phyloP scores from a whole-genome alignment of 805 yeast species.

The Kregervanrija fluxuum region DNA sequence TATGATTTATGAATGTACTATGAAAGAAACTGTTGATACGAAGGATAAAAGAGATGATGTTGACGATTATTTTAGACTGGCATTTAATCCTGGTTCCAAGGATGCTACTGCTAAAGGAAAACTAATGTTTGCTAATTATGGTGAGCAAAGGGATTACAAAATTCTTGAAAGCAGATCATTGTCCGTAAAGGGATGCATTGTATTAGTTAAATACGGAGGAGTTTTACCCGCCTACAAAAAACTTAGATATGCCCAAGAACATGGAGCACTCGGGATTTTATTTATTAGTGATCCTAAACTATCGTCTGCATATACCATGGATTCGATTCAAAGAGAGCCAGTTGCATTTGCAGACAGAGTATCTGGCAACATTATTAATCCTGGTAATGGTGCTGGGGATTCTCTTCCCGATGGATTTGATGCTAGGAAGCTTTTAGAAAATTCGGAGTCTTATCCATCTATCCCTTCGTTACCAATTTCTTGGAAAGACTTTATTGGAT shows the following conservation, averaged over 20 bases:
- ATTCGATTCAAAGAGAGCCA: constrained; percentile 45
- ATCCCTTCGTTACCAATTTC: constrained; percentile 77
- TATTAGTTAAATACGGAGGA: constrained; percentile 56
- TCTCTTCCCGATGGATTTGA: constrained; percentile 30
- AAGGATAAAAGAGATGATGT: constrained; percentile 2
- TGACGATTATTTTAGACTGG: constrained; percentile 22
- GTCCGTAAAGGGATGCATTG: constrained; percentile 40
- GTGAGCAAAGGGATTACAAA: constrained; percentile 48
- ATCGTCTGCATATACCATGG: constrained; percentile 28
- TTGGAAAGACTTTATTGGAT: constrained; percentile 53
- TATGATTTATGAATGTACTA: constrained; percentile 14
- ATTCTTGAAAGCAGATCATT: constrained; percentile 31
- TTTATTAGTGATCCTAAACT: constrained; percentile 45
- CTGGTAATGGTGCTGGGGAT: constrained; percentile 52
- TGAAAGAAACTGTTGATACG: constrained; percentile 14
- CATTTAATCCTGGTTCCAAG: constrained; percentile 65
- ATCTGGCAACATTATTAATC: constrained; percentile 75
- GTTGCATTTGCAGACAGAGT: constrained; percentile 50
- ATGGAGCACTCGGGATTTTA: constrained; percentile 58
- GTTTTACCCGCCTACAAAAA: constrained; percentile 41
- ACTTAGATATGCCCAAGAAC: constrained; percentile 44
- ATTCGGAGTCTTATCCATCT: constrained; percentile 51
- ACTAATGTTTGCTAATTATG: constrained; percentile 61
- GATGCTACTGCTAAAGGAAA: constrained; percentile 49
- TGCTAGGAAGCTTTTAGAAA: constrained; percentile 33